Evolutionary conservation across 2,329 filamentous ascomycete species (phyloP).

Genomic region (Pestalotiopsis sp.): DNA sequence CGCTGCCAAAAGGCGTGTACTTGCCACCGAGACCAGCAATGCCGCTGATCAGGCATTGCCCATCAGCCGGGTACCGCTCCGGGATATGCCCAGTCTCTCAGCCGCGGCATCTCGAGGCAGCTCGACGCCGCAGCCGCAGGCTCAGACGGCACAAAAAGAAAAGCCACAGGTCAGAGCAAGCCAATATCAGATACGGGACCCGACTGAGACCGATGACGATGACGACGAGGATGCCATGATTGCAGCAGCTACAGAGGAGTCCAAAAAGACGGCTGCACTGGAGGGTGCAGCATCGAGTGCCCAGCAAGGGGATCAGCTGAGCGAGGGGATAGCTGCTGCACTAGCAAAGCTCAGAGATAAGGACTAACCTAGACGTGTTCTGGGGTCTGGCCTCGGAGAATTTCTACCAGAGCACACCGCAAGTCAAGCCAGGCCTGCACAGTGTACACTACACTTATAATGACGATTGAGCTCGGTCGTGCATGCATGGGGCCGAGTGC

Average conservation of each 20-base stretch:
- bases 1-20: slow-evolving; percentile 52
- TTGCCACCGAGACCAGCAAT: slow-evolving; percentile 24
- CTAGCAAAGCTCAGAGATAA: slow-evolving; percentile 57
- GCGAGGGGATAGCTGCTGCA: slow-evolving; percentile 60
- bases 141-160: slow-evolving; percentile 10
- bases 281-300: slow-evolving; percentile 22
- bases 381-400: background rate
- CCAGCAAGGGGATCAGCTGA: slow-evolving; percentile 42
- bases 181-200: slow-evolving; percentile 38
- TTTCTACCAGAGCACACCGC: background rate
- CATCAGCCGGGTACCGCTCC: slow-evolving; percentile 39
- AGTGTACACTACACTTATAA: background rate
- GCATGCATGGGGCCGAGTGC: slow-evolving; percentile 6
- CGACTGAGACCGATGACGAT: slow-evolving; percentile 42
- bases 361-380: slow-evolving; percentile 23
- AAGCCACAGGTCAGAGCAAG: slow-evolving; percentile 21
- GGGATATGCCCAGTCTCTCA: slow-evolving; percentile 36
- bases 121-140: slow-evolving; percentile 20
- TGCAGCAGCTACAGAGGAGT: slow-evolving; percentile 47
- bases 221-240: slow-evolving; percentile 51
- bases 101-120: slow-evolving; percentile 22
- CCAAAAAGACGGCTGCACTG: slow-evolving; percentile 37
- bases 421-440: background rate
- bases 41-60: slow-evolving; percentile 39
- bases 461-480: background rate